Evolutionary conservation across 2,329 filamentous ascomycete species (phyloP).

Genomic region (Corynespora cassiicola): DNA sequence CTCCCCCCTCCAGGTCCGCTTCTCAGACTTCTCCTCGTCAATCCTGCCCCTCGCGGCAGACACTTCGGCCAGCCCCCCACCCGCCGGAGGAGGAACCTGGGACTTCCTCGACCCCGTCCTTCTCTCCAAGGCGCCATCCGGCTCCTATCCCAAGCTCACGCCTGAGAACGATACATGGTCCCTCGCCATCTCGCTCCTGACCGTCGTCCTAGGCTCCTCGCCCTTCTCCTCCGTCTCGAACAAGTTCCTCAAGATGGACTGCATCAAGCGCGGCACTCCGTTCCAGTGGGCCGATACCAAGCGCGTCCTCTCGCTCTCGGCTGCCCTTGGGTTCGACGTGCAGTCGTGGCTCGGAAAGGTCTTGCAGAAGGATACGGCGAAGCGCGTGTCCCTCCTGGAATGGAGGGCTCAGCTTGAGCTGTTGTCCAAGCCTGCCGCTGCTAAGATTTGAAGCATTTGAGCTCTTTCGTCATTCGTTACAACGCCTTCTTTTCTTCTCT

Average conservation of each 20-base stretch:
- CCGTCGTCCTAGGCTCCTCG: constrained; percentile 49
- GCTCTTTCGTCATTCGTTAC: too few species aligned
- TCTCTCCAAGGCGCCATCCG: constrained; percentile 17
- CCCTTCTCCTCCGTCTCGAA: constrained; percentile 51
- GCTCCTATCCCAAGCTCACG: constrained; percentile 36
- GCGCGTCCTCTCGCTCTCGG: constrained; percentile 37
- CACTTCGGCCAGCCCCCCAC: constrained; percentile 17
- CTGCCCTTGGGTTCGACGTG: constrained; percentile 29
- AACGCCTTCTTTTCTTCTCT: too few species aligned
- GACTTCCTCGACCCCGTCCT: constrained; percentile 52
- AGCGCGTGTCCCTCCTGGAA: constrained; percentile 37
- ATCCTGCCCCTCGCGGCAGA: constrained; percentile 18
- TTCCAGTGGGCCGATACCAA: constrained; percentile 42
- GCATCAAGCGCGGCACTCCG: constrained; percentile 51
- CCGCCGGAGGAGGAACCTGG: constrained; percentile 54
- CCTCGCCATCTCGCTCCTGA: constrained; percentile 53
- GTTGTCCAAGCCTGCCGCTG: too few species aligned
- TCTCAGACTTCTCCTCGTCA: constrained; percentile 54
- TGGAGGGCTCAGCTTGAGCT: constrained; percentile 31
- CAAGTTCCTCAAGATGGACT: constrained; percentile 50
- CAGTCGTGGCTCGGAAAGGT: constrained; percentile 47
- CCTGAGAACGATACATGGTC: constrained; percentile 52
- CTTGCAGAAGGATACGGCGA: constrained; percentile 34
- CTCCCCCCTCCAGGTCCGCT: constrained; percentile 32
- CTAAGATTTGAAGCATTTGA: too few species aligned